phyloP scores from a whole-genome alignment of 306 rosid genomes.

The Gillenia trifoliata region DNA sequence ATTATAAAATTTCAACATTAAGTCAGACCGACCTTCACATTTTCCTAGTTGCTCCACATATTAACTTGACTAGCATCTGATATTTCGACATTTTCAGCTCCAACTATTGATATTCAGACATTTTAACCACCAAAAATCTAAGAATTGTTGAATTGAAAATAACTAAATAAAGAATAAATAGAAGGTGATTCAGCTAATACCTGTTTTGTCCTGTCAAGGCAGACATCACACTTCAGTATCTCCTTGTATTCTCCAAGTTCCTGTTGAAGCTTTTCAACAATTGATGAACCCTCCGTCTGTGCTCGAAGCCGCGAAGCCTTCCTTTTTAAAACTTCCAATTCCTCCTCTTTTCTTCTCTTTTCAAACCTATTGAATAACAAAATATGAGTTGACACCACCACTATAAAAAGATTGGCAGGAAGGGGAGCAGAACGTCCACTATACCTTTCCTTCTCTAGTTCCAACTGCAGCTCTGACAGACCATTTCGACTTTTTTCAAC shows the following conservation, averaged over 20 bases:
- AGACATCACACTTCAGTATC: slow-evolving; percentile 84
- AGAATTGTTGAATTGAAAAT: not conserved
- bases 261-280: slow-evolving; percentile 72
- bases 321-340: slow-evolving; percentile 66
- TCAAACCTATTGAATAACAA: slow-evolving; percentile 47
- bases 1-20: not conserved
- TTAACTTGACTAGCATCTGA: not conserved
- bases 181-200: slow-evolving; percentile 25
- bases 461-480: slow-evolving; percentile 58
- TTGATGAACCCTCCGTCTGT: slow-evolving; percentile 59
- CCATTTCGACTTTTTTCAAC: slow-evolving; percentile 45
- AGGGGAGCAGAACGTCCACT: not conserved
- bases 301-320: slow-evolving; percentile 53
- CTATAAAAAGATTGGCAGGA: not conserved
- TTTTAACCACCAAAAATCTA: not conserved
- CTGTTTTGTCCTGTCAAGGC: slow-evolving; percentile 83
- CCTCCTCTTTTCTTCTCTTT: slow-evolving; percentile 72
- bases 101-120: not conserved
- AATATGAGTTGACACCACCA: not conserved
- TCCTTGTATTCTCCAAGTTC: slow-evolving; percentile 82
- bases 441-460: slow-evolving; percentile 87
- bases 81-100: not conserved
- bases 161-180: not conserved
- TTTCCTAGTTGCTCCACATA: not conserved
- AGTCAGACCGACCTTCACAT: not conserved